Evolutionary conservation across 2,329 filamentous ascomycete species (phyloP), one percentile per base, ranked within the genome.

Genomic region (Ambrosiella xylebori): DNA sequence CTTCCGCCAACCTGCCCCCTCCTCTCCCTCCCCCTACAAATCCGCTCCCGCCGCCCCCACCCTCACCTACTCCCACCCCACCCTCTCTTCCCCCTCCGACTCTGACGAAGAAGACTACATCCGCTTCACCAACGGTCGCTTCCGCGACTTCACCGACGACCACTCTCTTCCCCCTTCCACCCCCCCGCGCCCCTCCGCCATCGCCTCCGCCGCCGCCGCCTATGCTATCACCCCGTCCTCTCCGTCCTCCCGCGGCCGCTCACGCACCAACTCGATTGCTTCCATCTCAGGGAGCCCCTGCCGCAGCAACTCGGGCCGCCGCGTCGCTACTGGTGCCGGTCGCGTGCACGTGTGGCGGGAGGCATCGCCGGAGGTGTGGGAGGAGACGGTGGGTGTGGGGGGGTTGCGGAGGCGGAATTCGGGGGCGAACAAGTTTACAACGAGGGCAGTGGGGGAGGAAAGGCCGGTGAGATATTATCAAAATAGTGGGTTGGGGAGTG

Each of bases 101-200:
- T 57, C 55, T 8, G 52, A 57, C 45, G 59, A 60, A 35, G 59
- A 60, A 49, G 56, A 60, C 6, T 60, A 60, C 52, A 60, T 60
- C 40, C 59, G 56, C 15, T 60, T 60, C 19, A 56, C 59, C 17
- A 60, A 60, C 51, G 59, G 59, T 7, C 56, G 56, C 12, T 60
- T 60, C 54, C 38, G 45, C 35, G 59, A 60, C 19, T 45, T 56
- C 36, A 19, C 41, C 35, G 19, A 27, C 19, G 19, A 27, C 19
- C 38, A 3, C 35, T n/a, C 35, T n/a, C 52, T 27, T 6, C 52
- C 37, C 36, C 52, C 37, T 17, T 41, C 35, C 7, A 39, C 27
- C n/a, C 17, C 36, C 38, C 55, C 36, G 2, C 11, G 17, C 50
- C 17, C 15, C 47, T 27, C 17, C 47, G 37, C 7, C 39, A 8